A percentile compares a stretch with the other conserved stretches of the same genome.
These are phyloP conservation scores for Trypanosoma scelopori DNA, from an alignment of 208 protist species.

Conservation along the genomic window DNA sequence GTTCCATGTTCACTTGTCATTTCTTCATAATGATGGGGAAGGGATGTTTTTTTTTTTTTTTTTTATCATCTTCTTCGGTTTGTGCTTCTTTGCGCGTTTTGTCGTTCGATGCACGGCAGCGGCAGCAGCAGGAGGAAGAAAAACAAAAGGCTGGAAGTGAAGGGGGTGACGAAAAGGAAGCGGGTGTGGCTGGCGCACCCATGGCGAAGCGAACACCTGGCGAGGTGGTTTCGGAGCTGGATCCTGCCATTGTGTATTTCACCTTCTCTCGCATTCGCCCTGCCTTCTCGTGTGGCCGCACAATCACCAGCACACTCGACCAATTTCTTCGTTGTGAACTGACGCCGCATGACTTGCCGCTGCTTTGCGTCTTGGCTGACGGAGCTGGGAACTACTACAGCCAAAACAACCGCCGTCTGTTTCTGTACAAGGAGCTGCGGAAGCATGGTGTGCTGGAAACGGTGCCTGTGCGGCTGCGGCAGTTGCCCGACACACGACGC, in stretches of 20 bases:
- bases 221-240: constrained; percentile 41
- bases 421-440: constrained; percentile 78
- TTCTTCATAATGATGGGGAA: no score
- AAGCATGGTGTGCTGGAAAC: constrained; percentile 38
- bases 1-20: no score
- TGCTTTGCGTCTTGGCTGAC: constrained; percentile 70
- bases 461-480: constrained; percentile 66
- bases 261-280: constrained; percentile 86
- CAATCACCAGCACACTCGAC: constrained; percentile 69
- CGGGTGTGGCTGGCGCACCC: no score
- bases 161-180: background rate
- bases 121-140: background rate
- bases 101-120: background rate
- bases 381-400: constrained; percentile 55
- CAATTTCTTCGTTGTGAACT: constrained; percentile 59
- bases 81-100: background rate
- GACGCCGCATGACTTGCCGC: constrained; percentile 56
- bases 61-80: background rate
- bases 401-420: constrained; percentile 87
- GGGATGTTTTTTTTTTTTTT: no score
- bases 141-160: background rate
- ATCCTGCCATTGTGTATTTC: constrained; percentile 76
- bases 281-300: constrained; percentile 80
- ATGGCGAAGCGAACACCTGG: constrained; percentile 1
- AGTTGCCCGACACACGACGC: constrained; percentile 59